Evolutionary conservation across 2,329 filamentous ascomycete species (phyloP), one percentile per base, ranked within the genome.

Genomic region (Fonsecaea nubica): DNA sequence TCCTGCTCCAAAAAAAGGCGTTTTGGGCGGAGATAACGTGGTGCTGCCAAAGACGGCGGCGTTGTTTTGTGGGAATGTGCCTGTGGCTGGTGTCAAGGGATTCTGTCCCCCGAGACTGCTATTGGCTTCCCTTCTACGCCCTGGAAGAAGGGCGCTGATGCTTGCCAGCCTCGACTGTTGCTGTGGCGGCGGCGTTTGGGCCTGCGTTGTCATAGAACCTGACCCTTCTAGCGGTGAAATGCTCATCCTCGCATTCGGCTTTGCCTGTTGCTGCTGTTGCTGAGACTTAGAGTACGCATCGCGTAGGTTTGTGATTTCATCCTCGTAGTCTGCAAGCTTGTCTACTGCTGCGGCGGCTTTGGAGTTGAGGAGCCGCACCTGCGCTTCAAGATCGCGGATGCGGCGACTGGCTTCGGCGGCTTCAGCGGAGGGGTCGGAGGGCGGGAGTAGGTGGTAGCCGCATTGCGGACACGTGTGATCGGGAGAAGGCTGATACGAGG

Each of bases 311-410:
- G 81, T 84, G 30, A 89, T 78, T 74, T 89, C 85, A 70, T 88
- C 86, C 80, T 89, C 87, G 76, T 88, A 89, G 75, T 88, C 84
- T 73, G 85, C 85, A 69, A 87, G 82, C 75, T 81, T 87, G 71
- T 84, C 81, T 57, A 82, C 85, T 71, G 84, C 82, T 64, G 81
- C 77, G 3, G 81, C 80, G 13, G 84, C 83, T 74, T 84, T 85
- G 59, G 82, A 78, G 54, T 82, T 86, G 64, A 87, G 75, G 42
- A 80, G 71, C 67, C 79, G 78, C 36, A 87, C 80, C 73, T 88
- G 84, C 45, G 81, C 80, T 74, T 88, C 84, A 56, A 88, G 74
- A 74, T 87, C 85, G 53, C 76, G 75, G 66, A 84, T 79, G 57
- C 80, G 74, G 66, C 76, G 76, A 71, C 80, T 78, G 66, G 80